Base-by-base conservation (phyloP, 169 alveolate genomes). In the Cryptosporidium meleagridis region DNA sequence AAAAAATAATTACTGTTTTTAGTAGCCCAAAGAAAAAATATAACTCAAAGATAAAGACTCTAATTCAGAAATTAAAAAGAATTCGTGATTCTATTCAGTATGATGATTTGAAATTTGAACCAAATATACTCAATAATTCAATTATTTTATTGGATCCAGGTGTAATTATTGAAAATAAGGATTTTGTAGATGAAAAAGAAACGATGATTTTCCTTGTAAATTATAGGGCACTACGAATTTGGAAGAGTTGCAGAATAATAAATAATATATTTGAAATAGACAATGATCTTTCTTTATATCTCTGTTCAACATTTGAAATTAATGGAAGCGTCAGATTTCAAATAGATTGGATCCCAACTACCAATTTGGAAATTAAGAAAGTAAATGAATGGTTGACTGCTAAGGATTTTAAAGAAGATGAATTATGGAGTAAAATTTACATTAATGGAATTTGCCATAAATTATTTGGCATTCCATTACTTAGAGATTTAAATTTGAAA, bases 281-380 rank as follows among this genome's bases (percentile, higher is more conserved):
- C 14, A 35, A 35, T 21, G 7, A 55, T n/a, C 44, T 55, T 73
- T 26, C 86, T 9, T 10, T 55, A 12, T 55, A 53, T 73, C 86
- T 53, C 52, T 73, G 86, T 35, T 73, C 86, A 51, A 73, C 55
- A 55, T 26, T 5, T 55, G 53, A 35, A 4, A 21, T n/a, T 4
- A 52, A 39, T 12, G 48, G 69, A 29, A 31, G n/a, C 3, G n/a
- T 35, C 18, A 70, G 16, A 73, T 73, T 73, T 23, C 70, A 59
- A 59, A 58, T 73, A 31, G 86, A 73, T 55, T 73, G 86, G 86
- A 37, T 73, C 33, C 86, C 86, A 37, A 16, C 44, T 33, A n/a
- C 41, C 29, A 41, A 29, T 33, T 10, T 4, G 1, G 39, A 35
- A 35, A 18, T 53, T 0, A 31, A 73, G 2, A 73, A 52, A 35